Base-by-base conservation (phyloP, 129 eudicot genomes). In the Centella asiatica region DNA sequence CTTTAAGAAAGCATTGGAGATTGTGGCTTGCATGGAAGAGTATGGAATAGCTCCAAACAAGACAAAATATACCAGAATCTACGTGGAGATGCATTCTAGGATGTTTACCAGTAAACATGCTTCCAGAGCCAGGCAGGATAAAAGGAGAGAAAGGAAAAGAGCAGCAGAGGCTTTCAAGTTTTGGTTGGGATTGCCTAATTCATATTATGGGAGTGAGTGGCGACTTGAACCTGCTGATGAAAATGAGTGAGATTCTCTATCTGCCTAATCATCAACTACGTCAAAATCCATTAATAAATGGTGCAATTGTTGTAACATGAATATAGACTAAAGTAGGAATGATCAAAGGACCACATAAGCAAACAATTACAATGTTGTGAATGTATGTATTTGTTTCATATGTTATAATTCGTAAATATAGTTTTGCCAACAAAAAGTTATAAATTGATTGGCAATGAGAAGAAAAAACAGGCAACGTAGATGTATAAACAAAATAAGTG, bases 71-170 rank as follows among this genome's bases (percentile, higher is more conserved):
- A 84, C 85, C 9, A 85, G 87, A 64, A 93, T 93, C 6, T 93
- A 93, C 22, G 89, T 88, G 34, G 99, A 93, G 78, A 93, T 93
- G 99, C 99, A 93, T 77, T 87, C 99, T 10, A 93, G 93, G 77
- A 93, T 93, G 99, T 93, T 93, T 76, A 93, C 96, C 3, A 93
- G 99, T 57, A 93, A 93, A 76, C 96, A 93, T 66, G 99, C 96
- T 22, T 93, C 96, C 13, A 72, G 81, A 80, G 99, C 99, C 3
- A 82, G 99, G 80, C 92, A 79, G 64, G 99, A 93, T 42, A 65
- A 93, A 59, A 83, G 99, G 49, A 56, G 57, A 42, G 99, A 93
- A 59, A 85, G 89, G 77, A 93, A 87, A 67, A 72, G 88, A 67
- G 92, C 99, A 2, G 96, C 99, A 0, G 99, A 93, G 78, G 99